These are phyloP conservation scores for Cryptomeria japonica DNA, from an alignment of 75 land plant genomes.

Conservation along the genomic window DNA sequence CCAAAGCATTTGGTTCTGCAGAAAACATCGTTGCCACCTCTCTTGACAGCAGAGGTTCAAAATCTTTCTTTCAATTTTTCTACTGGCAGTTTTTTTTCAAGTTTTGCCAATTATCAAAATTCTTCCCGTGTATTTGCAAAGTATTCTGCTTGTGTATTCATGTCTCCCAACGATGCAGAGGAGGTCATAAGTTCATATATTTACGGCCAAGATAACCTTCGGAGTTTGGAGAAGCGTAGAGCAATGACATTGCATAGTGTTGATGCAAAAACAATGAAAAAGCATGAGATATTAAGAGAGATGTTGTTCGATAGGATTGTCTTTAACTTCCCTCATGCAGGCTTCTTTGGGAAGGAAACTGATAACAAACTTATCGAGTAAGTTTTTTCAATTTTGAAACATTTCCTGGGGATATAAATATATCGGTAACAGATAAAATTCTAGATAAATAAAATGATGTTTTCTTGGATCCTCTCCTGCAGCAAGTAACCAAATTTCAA, in stretches of 20 bases:
- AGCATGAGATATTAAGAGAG: constrained; percentile 15
- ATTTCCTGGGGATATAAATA: neutral
- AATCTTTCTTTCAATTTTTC: neutral
- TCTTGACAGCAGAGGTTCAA: constrained; percentile 17
- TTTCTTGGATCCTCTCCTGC: neutral
- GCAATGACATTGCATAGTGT: constrained; percentile 28
- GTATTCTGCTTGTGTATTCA: neutral
- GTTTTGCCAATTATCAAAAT: neutral
- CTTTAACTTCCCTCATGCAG: constrained; percentile 69
- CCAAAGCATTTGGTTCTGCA: constrained; percentile 36
- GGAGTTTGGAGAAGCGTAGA: constrained; percentile 19
- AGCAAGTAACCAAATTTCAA: neutral
- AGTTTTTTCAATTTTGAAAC: neutral
- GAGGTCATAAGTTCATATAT: neutral
- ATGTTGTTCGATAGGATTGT: constrained; percentile 45
- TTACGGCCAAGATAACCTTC: neutral
- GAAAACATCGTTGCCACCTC: constrained; percentile 38
- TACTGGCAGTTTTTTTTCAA: neutral
- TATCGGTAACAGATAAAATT: neutral
- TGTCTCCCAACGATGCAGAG: neutral
- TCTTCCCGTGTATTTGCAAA: neutral
- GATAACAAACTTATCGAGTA: neutral
- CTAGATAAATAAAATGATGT: neutral
- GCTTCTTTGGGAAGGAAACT: constrained; percentile 27
- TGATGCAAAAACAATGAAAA: constrained; percentile 37